Base-by-base conservation (phyloP, 1,139 yeast genomes). In the Waltiozyma sp. region DNA sequence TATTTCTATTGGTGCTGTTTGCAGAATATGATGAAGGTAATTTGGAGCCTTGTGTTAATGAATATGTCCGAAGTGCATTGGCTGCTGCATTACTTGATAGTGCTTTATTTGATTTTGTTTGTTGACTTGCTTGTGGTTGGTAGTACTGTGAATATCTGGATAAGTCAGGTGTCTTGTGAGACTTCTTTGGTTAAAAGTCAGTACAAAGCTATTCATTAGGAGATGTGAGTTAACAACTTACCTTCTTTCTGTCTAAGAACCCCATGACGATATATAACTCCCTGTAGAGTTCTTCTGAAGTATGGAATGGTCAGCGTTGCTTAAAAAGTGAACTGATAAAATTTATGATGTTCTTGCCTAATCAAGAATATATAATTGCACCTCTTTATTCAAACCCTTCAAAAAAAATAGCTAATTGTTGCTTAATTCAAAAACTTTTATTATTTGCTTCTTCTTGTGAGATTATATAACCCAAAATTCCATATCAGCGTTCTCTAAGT, bases 81-180 rank as follows among this genome's bases (percentile, higher is more conserved):
- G 48, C 47, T 1, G 51, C 51, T 3, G 51, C 51, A 13, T 46
- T 46, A 4, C 43, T 39, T 19, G 48, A 45, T 10, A 41, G 31
- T 11, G n/a, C 28, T 14, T 14, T 26, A 33, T 26, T 9, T 42
- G 24, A 24, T 41, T 43, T 7, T 39, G 21, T 10, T 18, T 19
- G 4, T 13, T 26, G 28, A 10, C 13, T 4, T 26, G 40, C 13
- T 9, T 34, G 23, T 4, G 38, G 21, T 9, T 28, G 15, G 19
- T 34, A 33, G 38, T 42, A 43, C 37, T 45, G 47, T 2, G 46
- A 41, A 38, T 48, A 48, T 24, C 51, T 42, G 16, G 46, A 43
- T 13, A 48, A 43, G 42, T 48, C 51, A 4, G 51, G 51, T 13
- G 46, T 49, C 23, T 41, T 38, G 31, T 42, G 43, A 7, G 28